Evolutionary conservation across 202 grass and related monocot genomes (phyloP).

Genomic region (Bolboschoenoplectus hybrid): DNA sequence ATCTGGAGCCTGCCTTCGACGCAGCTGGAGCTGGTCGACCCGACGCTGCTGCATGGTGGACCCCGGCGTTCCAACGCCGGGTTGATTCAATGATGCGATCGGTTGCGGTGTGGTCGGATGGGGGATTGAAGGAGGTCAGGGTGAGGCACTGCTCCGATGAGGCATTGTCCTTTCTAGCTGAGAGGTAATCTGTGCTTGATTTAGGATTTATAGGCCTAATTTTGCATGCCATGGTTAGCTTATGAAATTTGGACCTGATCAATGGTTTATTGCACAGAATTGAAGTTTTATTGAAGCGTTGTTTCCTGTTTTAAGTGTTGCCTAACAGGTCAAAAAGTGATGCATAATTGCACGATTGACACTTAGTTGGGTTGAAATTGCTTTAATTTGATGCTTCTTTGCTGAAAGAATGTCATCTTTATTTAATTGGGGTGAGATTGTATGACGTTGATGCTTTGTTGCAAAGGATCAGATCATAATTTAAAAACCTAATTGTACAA

Average conservation of each 20-base stretch:
- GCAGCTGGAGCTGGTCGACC: slow-evolving; percentile 38
- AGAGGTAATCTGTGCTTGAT: slow-evolving; percentile 52
- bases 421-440: neutral
- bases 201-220: slow-evolving; percentile 26
- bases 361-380: neutral
- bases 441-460: slow-evolving; percentile 8
- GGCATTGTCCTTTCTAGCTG: slow-evolving; percentile 55
- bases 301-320: neutral
- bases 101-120: slow-evolving; percentile 54
- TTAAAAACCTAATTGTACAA: neutral
- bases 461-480: neutral
- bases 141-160: slow-evolving; percentile 77
- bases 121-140: slow-evolving; percentile 50
- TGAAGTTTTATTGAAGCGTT: neutral
- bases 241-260: neutral
- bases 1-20: slow-evolving; percentile 65
- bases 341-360: neutral
- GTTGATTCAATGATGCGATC: slow-evolving; percentile 78
- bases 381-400: neutral
- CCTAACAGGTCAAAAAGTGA: neutral
- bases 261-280: neutral
- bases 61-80: slow-evolving; percentile 79
- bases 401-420: neutral
- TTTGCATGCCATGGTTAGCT: neutral
- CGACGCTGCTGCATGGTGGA: slow-evolving; percentile 70